Conservation (phyloP, 495 filamentous ascomycete genomes). For the Aspergillus incahuasiensis region DNA sequence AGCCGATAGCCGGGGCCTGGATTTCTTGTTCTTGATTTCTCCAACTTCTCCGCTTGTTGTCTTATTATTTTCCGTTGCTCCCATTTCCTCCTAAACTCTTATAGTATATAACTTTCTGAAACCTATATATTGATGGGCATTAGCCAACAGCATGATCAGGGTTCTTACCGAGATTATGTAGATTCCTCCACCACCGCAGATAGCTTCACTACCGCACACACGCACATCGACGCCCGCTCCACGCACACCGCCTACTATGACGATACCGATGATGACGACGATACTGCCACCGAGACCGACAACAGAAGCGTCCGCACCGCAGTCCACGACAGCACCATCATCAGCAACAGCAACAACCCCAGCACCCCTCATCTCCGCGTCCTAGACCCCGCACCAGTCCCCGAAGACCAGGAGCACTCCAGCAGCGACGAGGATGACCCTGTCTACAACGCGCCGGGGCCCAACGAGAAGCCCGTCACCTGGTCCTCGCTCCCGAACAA, state of each 20-base stretch:
- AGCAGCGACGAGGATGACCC: conserved; percentile 11
- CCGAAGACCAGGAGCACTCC: conserved; percentile 16
- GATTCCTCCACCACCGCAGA: conserved; percentile 1
- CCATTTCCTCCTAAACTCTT: background rate
- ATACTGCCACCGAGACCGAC: conserved; percentile 3
- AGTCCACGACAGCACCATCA: conserved; percentile 10
- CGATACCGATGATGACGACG: conserved; percentile 4
- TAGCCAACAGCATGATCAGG: conserved; percentile 8
- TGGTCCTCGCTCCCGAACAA: conserved; percentile 70
- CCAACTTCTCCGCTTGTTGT: conserved; percentile 1
- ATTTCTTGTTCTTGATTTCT: background rate
- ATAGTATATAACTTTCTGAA: background rate
- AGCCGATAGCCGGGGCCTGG: conserved; percentile 1
- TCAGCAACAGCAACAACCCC: background rate
- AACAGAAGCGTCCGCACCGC: conserved; percentile 16
- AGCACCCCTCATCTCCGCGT: conserved; percentile 5
- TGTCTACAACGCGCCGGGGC: background rate
- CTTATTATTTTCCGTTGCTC: background rate
- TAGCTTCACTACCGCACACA: background rate
- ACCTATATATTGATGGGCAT: conserved; percentile 13
- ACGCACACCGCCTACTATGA: background rate
- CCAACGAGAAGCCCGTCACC: conserved; percentile 46
- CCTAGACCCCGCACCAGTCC: conserved; percentile 13
- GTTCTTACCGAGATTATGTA: conserved; percentile 14
- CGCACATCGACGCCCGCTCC: background rate